Conservation (phyloP, 2,329 filamentous ascomycete species). For the Cercospora sp. region DNA sequence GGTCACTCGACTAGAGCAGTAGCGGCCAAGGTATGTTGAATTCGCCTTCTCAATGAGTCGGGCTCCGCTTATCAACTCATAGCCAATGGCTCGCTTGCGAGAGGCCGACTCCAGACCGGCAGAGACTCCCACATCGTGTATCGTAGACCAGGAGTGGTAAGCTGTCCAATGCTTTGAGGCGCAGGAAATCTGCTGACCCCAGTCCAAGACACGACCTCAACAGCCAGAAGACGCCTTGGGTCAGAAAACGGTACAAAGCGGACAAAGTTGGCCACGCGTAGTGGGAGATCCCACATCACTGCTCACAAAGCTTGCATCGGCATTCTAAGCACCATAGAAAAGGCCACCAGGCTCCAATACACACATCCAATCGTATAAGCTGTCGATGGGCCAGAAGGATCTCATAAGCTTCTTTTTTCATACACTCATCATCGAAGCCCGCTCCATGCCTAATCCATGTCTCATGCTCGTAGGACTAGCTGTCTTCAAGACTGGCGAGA, state of each 20-base stretch:
- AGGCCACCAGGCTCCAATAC: background rate
- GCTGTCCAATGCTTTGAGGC: background rate
- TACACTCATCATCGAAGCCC: constrained; percentile 14
- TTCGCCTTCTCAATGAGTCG: background rate
- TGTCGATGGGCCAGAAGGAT: background rate
- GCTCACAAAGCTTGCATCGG: background rate
- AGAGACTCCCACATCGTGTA: background rate
- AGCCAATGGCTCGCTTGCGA: background rate
- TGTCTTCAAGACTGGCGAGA: constrained; percentile 11
- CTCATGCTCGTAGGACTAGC: constrained; percentile 10
- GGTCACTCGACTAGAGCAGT: background rate
- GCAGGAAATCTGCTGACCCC: background rate
- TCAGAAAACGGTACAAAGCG: background rate
- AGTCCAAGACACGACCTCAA: background rate
- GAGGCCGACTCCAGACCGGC: background rate
- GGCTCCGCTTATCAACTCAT: background rate
- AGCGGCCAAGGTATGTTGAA: background rate
- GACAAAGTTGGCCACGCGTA: background rate
- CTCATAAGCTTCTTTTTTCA: background rate
- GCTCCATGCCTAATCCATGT: constrained; percentile 4
- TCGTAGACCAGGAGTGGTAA: background rate
- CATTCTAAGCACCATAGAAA: background rate
- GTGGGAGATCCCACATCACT: background rate
- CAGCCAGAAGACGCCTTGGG: background rate
- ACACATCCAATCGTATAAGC: background rate